Evolutionary conservation across 2,329 filamentous ascomycete genomes (phyloP).

Genomic region (Colletotrichum sojae): DNA sequence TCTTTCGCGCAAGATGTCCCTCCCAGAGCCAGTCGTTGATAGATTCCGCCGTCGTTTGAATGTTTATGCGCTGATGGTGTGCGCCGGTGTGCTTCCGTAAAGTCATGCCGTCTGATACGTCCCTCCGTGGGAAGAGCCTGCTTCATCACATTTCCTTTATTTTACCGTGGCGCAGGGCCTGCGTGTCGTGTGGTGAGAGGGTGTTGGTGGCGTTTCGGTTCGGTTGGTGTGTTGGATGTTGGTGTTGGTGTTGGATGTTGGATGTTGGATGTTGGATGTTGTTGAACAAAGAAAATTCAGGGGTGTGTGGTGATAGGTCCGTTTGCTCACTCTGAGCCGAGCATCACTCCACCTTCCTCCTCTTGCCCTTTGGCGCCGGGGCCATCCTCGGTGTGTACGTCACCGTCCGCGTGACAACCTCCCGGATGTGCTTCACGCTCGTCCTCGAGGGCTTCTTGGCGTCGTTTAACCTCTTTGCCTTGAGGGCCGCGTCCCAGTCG

Average conservation of each 20-base stretch:
- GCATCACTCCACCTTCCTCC: slow-evolving; percentile 76
- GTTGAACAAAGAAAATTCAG: slow-evolving; percentile 32
- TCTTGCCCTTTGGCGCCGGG: slow-evolving; percentile 92
- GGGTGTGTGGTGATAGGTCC: slow-evolving; percentile 11
- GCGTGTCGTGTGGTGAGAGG: slow-evolving; percentile 23
- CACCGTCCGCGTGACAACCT: slow-evolving; percentile 94
- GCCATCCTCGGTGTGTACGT: slow-evolving; percentile 91
- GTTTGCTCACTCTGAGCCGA: slow-evolving; percentile 11
- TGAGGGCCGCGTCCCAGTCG: slow-evolving; percentile 83
- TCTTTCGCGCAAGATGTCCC: slow-evolving; percentile 36
- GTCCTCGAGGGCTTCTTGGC: slow-evolving; percentile 71
- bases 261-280: not conserved
- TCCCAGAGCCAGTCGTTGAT: slow-evolving; percentile 23
- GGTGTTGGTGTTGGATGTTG: slow-evolving; percentile 6
- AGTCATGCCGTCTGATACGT: slow-evolving; percentile 33
- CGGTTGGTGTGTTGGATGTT: slow-evolving; percentile 5
- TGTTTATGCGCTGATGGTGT: slow-evolving; percentile 29
- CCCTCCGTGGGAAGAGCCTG: slow-evolving; percentile 40
- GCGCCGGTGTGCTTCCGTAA: slow-evolving; percentile 35
- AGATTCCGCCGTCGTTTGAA: slow-evolving; percentile 25
- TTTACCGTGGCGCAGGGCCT: slow-evolving; percentile 32
- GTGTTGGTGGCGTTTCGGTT: slow-evolving; percentile 9
- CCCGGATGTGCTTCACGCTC: slow-evolving; percentile 80
- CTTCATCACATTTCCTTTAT: slow-evolving; percentile 38
- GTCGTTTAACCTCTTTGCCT: slow-evolving; percentile 74